Evolutionary conservation across 345 rosid genomes (phyloP).

Genomic region (Cardiospermum halicacabum): DNA sequence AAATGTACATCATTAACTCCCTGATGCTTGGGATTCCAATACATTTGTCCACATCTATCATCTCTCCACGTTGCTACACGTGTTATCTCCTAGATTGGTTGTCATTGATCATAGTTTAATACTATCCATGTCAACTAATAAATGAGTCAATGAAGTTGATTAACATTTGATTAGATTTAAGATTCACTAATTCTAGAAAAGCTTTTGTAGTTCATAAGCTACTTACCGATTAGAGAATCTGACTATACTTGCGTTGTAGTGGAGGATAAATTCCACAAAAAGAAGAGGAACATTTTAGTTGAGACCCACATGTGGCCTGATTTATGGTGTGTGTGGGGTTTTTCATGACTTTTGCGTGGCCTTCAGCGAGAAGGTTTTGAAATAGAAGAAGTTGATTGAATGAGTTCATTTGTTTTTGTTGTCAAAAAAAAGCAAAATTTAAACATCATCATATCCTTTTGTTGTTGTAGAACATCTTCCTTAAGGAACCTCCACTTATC

Average conservation of each 20-base stretch:
- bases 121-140: no score
- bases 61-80: background rate
- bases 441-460: no score
- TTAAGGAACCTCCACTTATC: no score
- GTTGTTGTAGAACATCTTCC: no score
- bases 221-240: no score
- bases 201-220: no score
- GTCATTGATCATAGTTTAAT: background rate
- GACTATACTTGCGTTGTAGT: no score
- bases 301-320: background rate
- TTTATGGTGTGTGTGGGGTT: background rate
- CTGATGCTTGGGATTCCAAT: background rate
- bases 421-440: constrained; percentile 3
- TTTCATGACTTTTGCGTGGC: background rate
- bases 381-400: background rate
- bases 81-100: background rate
- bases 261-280: no score
- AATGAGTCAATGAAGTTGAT: no score
- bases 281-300: no score
- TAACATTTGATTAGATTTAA: no score
- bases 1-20: background rate
- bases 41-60: background rate
- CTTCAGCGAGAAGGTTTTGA: background rate
- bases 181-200: no score
- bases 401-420: background rate